Conservation (phyloP, 1,284 basidiomycete species). For the Gymnopus androsaceus region DNA sequence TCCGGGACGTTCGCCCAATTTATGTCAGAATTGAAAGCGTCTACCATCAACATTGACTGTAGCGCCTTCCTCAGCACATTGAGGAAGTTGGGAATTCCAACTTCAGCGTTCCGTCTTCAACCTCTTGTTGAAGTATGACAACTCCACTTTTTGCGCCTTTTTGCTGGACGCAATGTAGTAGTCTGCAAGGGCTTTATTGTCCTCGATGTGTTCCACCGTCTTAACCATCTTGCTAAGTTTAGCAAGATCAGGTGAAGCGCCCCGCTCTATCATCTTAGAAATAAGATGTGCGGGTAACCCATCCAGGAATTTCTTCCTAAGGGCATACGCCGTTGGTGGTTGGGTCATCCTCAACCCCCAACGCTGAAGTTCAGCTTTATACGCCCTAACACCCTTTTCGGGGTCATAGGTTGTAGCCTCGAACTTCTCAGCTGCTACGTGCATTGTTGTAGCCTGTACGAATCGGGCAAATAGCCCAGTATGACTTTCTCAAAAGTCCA, state of each 20-base stretch:
- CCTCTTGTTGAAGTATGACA: background rate
- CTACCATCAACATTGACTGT: too few species aligned
- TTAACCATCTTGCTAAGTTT: background rate
- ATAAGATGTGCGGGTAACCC: conserved; percentile 4
- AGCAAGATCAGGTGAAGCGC: background rate
- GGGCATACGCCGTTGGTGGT: conserved; percentile 13
- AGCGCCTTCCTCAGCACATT: too few species aligned
- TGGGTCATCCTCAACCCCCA: conserved; percentile 11
- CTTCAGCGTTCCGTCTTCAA: background rate
- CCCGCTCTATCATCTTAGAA: background rate
- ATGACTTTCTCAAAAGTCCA: conserved; percentile 22
- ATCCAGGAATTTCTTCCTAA: conserved; percentile 12
- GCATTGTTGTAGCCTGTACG: conserved; percentile 20
- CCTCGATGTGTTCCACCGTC: background rate
- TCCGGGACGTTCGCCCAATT: too few species aligned
- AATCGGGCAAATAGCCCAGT: conserved; percentile 21
- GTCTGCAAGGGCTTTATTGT: conserved; percentile 1
- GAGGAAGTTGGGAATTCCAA: too few species aligned
- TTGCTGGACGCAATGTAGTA: background rate
- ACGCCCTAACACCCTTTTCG: conserved; percentile 12
- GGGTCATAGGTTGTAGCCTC: conserved; percentile 5
- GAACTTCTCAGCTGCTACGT: conserved; percentile 18
- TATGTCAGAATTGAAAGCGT: too few species aligned
- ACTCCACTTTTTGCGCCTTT: background rate
- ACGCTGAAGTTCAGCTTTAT: conserved; percentile 16